These are phyloP conservation scores for Sutorius eximius DNA, from an alignment of 1,284 basidiomycete genomes.

Conservation along the genomic window DNA sequence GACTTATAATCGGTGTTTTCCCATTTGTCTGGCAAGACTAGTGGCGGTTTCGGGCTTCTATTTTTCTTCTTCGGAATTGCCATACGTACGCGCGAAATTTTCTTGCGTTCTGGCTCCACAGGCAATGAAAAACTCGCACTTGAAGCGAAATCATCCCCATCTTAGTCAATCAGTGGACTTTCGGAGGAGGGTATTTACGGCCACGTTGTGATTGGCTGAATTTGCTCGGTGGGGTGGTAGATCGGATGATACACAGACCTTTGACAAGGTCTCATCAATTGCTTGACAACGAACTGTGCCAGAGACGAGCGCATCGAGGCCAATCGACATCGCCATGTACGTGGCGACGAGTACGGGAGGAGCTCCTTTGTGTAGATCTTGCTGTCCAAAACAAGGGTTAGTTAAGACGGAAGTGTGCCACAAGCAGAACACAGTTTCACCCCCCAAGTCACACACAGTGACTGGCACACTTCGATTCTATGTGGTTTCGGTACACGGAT, in stretches of 20 bases:
- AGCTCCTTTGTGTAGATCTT: background rate
- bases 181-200: background rate
- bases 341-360: background rate
- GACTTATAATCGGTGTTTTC: constrained; percentile 1
- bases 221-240: background rate
- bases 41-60: background rate
- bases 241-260: background rate
- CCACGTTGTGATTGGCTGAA: background rate
- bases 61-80: background rate
- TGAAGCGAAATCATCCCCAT: background rate
- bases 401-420: background rate
- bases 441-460: background rate
- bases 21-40: background rate
- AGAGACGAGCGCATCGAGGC: background rate
- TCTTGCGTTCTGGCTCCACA: background rate
- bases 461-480: background rate
- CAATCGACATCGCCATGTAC: background rate
- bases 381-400: background rate
- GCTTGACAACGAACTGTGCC: background rate
- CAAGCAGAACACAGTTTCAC: background rate
- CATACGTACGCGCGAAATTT: background rate
- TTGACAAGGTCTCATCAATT: background rate
- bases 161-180: background rate
- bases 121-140: background rate
- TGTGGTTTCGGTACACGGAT: background rate